Evolutionary conservation across 139 green algal species (phyloP).

Genomic region (Trebouxia sp.): DNA sequence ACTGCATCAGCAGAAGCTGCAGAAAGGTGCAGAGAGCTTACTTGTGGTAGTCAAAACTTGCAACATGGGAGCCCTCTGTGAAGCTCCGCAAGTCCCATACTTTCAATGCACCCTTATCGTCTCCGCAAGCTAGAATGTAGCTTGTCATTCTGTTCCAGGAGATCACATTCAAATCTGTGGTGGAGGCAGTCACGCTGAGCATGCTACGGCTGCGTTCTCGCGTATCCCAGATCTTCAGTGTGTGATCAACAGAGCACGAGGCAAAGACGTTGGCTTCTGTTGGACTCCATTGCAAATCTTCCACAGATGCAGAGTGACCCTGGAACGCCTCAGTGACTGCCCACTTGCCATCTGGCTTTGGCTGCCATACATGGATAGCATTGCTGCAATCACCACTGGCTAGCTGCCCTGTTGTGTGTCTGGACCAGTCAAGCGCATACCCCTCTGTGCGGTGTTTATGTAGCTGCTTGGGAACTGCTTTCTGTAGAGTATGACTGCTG

Average conservation of each 20-base stretch:
- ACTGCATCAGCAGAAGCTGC: background rate
- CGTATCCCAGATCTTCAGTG: constrained; percentile 88
- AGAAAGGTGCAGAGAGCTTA: background rate
- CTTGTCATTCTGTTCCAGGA: constrained; percentile 88
- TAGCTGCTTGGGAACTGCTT: constrained; percentile 21
- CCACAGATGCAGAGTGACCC: constrained; percentile 73
- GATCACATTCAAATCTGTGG: constrained; percentile 95
- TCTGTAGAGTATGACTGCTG: constrained; percentile 23
- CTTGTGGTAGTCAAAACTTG: constrained; percentile 74
- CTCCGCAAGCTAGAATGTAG: constrained; percentile 94
- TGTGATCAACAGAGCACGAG: constrained; percentile 78
- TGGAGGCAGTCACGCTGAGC: constrained; percentile 65
- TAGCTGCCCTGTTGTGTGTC: constrained; percentile 66
- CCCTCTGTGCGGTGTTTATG: constrained; percentile 72
- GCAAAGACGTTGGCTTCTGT: constrained; percentile 89
- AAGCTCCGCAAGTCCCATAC: constrained; percentile 97
- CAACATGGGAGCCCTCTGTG: constrained; percentile 51
- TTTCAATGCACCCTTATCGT: constrained; percentile 84
- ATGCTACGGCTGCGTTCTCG: constrained; percentile 47
- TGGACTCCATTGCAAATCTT: constrained; percentile 97
- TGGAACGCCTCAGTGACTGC: constrained; percentile 54
- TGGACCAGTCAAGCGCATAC: constrained; percentile 89
- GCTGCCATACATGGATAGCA: constrained; percentile 90
- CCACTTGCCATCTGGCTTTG: constrained; percentile 70
- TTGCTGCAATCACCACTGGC: constrained; percentile 60